Evolutionary conservation across 2,329 filamentous ascomycete genomes (phyloP).

Genomic region (Simplicillium sp.): DNA sequence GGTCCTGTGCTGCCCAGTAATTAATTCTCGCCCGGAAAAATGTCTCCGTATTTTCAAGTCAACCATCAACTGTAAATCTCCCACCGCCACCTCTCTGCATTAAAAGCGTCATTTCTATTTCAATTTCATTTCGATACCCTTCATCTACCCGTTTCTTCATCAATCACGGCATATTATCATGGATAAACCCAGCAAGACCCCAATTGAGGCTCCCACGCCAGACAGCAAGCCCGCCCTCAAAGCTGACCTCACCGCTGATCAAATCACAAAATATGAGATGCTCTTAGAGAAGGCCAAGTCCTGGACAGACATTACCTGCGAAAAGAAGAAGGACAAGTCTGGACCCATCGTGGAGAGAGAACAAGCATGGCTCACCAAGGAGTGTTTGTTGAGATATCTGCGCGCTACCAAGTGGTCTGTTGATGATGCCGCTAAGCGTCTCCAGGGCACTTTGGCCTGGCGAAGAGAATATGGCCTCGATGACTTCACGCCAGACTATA

Average conservation of each 20-base stretch:
- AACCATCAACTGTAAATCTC: too few species aligned
- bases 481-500: constrained; percentile 72
- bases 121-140: too few species aligned
- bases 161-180: too few species aligned
- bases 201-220: constrained; percentile 48
- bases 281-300: constrained; percentile 60
- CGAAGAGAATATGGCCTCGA: constrained; percentile 81
- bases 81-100: too few species aligned
- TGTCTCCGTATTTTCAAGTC: too few species aligned
- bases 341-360: constrained; percentile 69
- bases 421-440: constrained; percentile 64
- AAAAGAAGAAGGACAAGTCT: constrained; percentile 45
- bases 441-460: constrained; percentile 77
- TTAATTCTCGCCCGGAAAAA: too few species aligned
- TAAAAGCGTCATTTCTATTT: too few species aligned
- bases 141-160: too few species aligned
- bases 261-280: constrained; percentile 71
- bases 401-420: constrained; percentile 87
- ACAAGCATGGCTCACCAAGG: constrained; percentile 81
- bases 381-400: constrained; percentile 88
- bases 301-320: constrained; percentile 57
- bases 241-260: constrained; percentile 60
- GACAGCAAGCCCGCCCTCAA: constrained; percentile 46
- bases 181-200: constrained; percentile 31
- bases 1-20: too few species aligned